Evolutionary conservation across 371 early-diverging fungal genomes (phyloP).

Genomic region (Phascolomyces articulosus): DNA sequence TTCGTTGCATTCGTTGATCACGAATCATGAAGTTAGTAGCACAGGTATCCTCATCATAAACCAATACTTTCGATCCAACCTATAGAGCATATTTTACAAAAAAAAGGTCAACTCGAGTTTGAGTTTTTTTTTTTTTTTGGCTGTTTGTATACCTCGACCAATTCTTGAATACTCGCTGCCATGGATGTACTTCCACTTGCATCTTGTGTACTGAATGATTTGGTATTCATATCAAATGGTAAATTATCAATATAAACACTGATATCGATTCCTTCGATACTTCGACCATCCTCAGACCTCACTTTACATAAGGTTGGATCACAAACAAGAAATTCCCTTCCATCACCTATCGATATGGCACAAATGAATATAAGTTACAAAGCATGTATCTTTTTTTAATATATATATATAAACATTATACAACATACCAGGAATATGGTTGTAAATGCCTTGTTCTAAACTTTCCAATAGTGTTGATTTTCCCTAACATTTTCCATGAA

Average conservation of each 20-base stretch:
- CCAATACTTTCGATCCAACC: constrained; percentile 18
- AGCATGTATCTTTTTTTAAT: no score
- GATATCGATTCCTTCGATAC: constrained; percentile 43
- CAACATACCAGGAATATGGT: constrained; percentile 31
- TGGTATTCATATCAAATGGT: constrained; percentile 41
- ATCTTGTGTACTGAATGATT: constrained; percentile 38
- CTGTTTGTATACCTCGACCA: constrained; percentile 30
- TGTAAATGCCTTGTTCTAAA: constrained; percentile 51
- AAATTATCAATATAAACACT: constrained; percentile 55
- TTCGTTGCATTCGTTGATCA: constrained; percentile 54
- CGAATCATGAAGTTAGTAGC: constrained; percentile 64
- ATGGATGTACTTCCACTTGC: constrained; percentile 63
- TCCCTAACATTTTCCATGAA: constrained; percentile 23
- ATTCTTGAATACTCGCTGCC: constrained; percentile 61
- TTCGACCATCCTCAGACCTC: constrained; percentile 55
- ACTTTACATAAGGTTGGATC: constrained; percentile 33
- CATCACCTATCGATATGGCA: constrained; percentile 43
- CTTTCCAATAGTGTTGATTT: constrained; percentile 58
- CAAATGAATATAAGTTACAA: no score
- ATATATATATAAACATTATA: no score
- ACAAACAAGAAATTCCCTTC: constrained; percentile 51
- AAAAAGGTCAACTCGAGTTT: no score
- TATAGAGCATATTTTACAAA: neutral
- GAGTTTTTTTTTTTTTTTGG: no score
- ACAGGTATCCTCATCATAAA: constrained; percentile 63